These are phyloP conservation scores for Plenodomus biglobosus DNA, from an alignment of 2,329 filamentous ascomycete species.

Conservation along the genomic window DNA sequence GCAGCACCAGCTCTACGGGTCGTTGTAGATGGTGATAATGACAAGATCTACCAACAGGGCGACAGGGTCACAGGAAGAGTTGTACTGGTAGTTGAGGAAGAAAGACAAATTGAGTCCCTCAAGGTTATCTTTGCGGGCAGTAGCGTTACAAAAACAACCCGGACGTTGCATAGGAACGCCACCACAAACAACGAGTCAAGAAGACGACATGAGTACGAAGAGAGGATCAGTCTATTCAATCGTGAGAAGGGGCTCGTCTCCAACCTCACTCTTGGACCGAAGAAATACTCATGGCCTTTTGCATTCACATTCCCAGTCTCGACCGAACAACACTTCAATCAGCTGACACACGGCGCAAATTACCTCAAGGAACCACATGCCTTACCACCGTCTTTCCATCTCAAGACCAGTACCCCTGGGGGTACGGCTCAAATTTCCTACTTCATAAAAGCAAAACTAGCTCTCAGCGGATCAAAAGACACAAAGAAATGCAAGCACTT, in stretches of 20 bases:
- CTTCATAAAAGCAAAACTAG: constrained; percentile 31
- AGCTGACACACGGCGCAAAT: constrained; percentile 29
- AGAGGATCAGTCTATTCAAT: constrained; percentile 35
- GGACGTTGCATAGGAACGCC: constrained; percentile 24
- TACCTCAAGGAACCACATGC: constrained; percentile 36
- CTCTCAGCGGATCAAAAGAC: constrained; percentile 13
- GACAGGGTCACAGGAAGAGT: constrained; percentile 41
- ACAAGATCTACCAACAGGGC: constrained; percentile 33
- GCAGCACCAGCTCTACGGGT: constrained; percentile 30
- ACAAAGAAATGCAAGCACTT: constrained; percentile 24
- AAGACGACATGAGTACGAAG: constrained; percentile 29
- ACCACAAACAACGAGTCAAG: constrained; percentile 16
- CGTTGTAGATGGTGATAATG: constrained; percentile 35
- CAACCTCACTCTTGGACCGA: constrained; percentile 19
- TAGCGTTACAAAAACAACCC: constrained; percentile 37
- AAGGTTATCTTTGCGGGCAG: constrained; percentile 35
- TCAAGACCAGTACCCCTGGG: constrained; percentile 27
- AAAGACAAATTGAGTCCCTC: constrained; percentile 32
- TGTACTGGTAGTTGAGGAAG: constrained; percentile 28
- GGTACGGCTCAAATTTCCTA: constrained; percentile 38
- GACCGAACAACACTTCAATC: constrained; percentile 33
- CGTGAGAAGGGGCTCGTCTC: constrained; percentile 28
- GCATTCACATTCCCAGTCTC: constrained; percentile 39
- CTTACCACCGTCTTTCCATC: constrained; percentile 38
- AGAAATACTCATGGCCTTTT: constrained; percentile 39